Percentiles rank a stretch among this genome's conserved stretches.
Evolutionary conservation across 2,329 filamentous ascomycete genomes (phyloP).

Genomic region (Coleophoma cylindrospora): DNA sequence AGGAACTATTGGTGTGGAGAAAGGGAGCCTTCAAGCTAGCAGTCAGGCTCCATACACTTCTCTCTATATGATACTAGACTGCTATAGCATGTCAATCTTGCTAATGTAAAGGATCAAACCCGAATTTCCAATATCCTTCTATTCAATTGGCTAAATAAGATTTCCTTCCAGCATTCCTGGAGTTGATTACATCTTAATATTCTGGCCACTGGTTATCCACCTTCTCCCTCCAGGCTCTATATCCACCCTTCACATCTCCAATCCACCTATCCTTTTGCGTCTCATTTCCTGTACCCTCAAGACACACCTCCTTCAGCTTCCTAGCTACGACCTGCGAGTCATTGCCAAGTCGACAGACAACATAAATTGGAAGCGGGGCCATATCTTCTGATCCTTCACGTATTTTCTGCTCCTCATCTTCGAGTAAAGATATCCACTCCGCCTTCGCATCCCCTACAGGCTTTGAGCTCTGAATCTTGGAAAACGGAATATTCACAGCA

Average conservation of each 20-base stretch:
- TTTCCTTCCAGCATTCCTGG: no score
- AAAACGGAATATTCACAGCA: conserved; percentile 71
- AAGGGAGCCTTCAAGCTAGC: no score
- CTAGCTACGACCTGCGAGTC: conserved; percentile 69
- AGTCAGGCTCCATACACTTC: no score
- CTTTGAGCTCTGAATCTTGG: conserved; percentile 35
- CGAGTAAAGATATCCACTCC: not conserved
- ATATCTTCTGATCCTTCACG: conserved; percentile 37
- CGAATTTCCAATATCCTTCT: no score
- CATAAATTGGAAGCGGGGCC: conserved; percentile 48
- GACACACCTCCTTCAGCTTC: conserved; percentile 54
- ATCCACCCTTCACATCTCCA: conserved; percentile 66
- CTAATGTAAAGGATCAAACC: no score
- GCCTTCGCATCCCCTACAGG: conserved; percentile 17
- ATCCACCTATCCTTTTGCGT: conserved; percentile 47
- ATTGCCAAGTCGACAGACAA: conserved; percentile 72
- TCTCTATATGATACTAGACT: no score
- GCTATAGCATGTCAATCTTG: no score
- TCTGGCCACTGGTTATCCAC: conserved; percentile 58
- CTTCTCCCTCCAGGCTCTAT: conserved; percentile 66
- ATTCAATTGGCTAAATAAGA: no score
- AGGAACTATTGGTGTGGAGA: no score
- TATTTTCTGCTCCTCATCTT: conserved; percentile 23
- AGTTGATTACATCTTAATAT: conserved; percentile 31
- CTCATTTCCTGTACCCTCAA: conserved; percentile 35